Conservation (phyloP, 2,329 filamentous ascomycete genomes). For the Exophiala sp. region DNA sequence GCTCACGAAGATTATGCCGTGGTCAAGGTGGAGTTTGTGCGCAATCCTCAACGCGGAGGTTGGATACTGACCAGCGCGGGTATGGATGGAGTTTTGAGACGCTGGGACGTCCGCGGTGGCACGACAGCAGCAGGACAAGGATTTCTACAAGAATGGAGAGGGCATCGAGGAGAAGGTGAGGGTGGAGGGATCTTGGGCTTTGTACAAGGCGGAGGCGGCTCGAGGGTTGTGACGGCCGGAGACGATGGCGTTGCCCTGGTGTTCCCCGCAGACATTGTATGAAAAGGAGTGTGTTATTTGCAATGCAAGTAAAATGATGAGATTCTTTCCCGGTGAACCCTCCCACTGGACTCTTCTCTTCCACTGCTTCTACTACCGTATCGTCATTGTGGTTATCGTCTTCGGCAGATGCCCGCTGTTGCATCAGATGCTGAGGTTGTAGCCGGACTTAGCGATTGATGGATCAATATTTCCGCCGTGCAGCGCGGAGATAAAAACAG, state of each 20-base stretch:
- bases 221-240: conserved; percentile 77
- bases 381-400: too few relatives aligned
- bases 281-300: not conserved
- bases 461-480: too few relatives aligned
- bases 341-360: too few relatives aligned
- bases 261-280: conserved; percentile 31
- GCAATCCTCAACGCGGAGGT: conserved; percentile 36
- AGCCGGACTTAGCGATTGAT: too few relatives aligned
- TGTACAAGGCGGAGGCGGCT: conserved; percentile 60
- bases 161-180: conserved; percentile 77
- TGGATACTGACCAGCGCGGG: conserved; percentile 82
- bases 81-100: conserved; percentile 81
- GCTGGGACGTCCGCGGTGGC: conserved; percentile 75
- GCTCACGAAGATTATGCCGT: conserved; percentile 86
- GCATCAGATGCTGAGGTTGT: too few relatives aligned
- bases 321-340: not conserved
- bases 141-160: conserved; percentile 79
- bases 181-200: conserved; percentile 86
- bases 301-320: too few relatives aligned
- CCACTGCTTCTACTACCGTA: too few relatives aligned
- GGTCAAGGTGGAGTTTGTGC: conserved; percentile 79
- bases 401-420: too few relatives aligned
- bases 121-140: conserved; percentile 60
- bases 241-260: conserved; percentile 60
- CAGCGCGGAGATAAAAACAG: too few relatives aligned